These are phyloP conservation scores for Kluyveromyces dobzhanskii DNA, from an alignment of 805 yeast species.

Conservation along the genomic window DNA sequence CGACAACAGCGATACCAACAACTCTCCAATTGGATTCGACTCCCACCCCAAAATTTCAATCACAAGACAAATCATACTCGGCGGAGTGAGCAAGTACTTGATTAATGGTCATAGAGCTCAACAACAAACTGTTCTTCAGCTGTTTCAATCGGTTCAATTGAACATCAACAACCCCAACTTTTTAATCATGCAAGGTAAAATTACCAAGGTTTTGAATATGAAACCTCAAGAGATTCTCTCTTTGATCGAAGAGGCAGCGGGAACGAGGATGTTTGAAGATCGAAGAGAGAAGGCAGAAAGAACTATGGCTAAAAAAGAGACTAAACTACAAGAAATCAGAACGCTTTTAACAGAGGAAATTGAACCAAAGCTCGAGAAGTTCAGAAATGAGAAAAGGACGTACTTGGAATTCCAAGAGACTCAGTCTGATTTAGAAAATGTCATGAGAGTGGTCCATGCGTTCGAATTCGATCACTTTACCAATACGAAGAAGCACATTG, in stretches of 20 bases:
- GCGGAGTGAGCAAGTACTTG: conserved; percentile 85
- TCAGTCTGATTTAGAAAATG: conserved; percentile 69
- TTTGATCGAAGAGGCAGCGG: conserved; percentile 96
- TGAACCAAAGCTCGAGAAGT: conserved; percentile 79
- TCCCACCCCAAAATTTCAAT: conserved; percentile 72
- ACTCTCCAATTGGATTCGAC: conserved; percentile 84
- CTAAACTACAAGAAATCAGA: conserved; percentile 71
- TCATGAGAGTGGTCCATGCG: conserved; percentile 66
- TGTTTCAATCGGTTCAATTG: conserved; percentile 90
- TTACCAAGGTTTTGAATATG: conserved; percentile 95
- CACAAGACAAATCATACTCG: conserved; percentile 83
- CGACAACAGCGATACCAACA: conserved; percentile 68
- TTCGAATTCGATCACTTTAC: conserved; percentile 51
- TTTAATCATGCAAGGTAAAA: conserved; percentile 96
- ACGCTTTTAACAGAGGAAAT: conserved; percentile 74
- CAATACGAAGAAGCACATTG: conserved; percentile 35
- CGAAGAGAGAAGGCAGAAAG: conserved; percentile 85
- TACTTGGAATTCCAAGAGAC: conserved; percentile 82
- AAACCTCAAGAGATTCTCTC: conserved; percentile 84
- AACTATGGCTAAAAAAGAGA: conserved; percentile 85
- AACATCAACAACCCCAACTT: conserved; percentile 96
- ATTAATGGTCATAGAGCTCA: conserved; percentile 96
- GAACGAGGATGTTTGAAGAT: conserved; percentile 92
- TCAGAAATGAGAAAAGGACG: conserved; percentile 71
- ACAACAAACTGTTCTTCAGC: conserved; percentile 80